Percentiles rank a stretch among this genome's conserved stretches.
Conservation (phyloP, 1,284 basidiomycete genomes). For the Puccinia brachypodii region DNA sequence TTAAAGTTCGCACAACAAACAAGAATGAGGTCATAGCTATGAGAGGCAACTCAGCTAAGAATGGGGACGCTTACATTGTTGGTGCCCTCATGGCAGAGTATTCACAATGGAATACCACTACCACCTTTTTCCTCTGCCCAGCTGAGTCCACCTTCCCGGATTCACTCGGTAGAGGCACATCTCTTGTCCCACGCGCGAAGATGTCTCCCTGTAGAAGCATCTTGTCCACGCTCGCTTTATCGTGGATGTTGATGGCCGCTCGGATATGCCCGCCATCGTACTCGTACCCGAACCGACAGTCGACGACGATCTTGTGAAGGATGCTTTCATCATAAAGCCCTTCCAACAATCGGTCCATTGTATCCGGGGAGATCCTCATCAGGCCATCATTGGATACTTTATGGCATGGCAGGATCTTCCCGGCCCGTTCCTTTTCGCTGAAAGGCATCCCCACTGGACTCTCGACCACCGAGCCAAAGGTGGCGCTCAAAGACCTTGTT, state of each 20-base stretch:
- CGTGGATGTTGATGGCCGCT: conserved; percentile 88
- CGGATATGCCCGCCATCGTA: conserved; percentile 88
- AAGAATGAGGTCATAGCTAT: not conserved
- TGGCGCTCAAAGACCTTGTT: not conserved
- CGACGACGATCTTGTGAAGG: conserved; percentile 74
- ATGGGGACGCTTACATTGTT: conserved; percentile 71
- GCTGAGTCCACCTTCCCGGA: conserved; percentile 68
- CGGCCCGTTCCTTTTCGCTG: conserved; percentile 85
- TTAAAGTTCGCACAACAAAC: not conserved
- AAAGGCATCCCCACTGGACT: conserved; percentile 59
- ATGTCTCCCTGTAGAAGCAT: conserved; percentile 60
- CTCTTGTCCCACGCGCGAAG: conserved; percentile 52
- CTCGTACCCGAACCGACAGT: conserved; percentile 98
- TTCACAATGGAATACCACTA: conserved; percentile 97
- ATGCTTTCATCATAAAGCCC: conserved; percentile 70
- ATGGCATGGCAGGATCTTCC: conserved; percentile 91
- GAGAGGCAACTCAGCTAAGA: not conserved
- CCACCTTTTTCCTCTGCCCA: conserved; percentile 66
- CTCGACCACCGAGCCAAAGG: conserved; percentile 2
- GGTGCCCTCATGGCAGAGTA: conserved; percentile 93
- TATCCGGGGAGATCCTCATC: conserved; percentile 80
- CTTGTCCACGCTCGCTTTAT: conserved; percentile 75
- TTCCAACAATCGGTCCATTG: conserved; percentile 67
- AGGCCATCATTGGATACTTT: conserved; percentile 89
- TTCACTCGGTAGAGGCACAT: conserved; percentile 72